Conservation (phyloP, 1,284 basidiomycete species). For the Marasmius sp. region DNA sequence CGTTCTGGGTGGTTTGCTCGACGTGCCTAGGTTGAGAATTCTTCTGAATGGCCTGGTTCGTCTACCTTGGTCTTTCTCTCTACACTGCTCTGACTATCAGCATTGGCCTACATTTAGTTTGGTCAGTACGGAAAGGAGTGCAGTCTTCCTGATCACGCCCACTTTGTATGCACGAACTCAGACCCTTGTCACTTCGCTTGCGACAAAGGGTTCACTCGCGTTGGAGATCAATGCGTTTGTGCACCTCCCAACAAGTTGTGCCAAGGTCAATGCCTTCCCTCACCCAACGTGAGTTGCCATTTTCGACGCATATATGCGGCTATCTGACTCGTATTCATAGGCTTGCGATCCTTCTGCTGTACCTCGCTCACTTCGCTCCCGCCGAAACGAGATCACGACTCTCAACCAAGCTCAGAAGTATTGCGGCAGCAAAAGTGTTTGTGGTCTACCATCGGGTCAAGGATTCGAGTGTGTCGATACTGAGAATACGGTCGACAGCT, state of each 20-base stretch:
- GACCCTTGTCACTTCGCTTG: constrained; percentile 34
- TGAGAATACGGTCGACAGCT: constrained; percentile 13
- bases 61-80: background rate
- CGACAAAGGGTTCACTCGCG: constrained; percentile 1
- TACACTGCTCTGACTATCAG: background rate
- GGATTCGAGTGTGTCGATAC: constrained; percentile 18
- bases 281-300: constrained; percentile 9
- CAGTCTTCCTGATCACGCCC: constrained; percentile 31
- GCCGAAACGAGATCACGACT: constrained; percentile 9
- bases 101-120: constrained; percentile 14
- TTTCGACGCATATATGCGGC: background rate
- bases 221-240: constrained; percentile 11
- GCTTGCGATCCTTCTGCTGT: constrained; percentile 8
- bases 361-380: constrained; percentile 17
- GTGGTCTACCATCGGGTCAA: constrained; percentile 12
- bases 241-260: constrained; percentile 6
- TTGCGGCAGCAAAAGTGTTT: constrained; percentile 13
- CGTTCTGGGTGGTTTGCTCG: constrained; percentile 26
- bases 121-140: constrained; percentile 26
- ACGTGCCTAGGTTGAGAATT: constrained; percentile 19
- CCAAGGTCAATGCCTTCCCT: constrained; percentile 10
- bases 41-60: constrained; percentile 25
- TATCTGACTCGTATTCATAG: background rate
- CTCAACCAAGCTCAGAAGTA: constrained; percentile 9
- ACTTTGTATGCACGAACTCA: constrained; percentile 29